Evolutionary conservation across 2,329 filamentous ascomycete genomes (phyloP), one percentile per base, ranked within the genome.

Genomic region (Tricladium varicosporioides): DNA sequence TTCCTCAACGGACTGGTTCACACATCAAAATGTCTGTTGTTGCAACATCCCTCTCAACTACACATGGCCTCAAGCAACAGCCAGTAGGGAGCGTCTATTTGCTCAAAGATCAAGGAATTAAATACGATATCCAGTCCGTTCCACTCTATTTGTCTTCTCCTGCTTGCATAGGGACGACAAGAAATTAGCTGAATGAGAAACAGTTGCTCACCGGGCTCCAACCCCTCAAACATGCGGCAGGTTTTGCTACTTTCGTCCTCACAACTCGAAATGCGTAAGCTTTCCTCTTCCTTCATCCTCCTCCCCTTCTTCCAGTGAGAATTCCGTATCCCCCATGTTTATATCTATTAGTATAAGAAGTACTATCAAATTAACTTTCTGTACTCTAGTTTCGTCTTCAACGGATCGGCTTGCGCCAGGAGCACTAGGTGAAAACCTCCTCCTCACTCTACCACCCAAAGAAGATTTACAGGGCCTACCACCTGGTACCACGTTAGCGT

Each of bases 371-470:
- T 7, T 27, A 27, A 27, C 7, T 27, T 27, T 27, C 22, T 27
- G 22, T 7, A 27, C 3, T 27, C 22, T 27, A 9, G 44, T 45
- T 16, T 47, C 27, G 42, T 43, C 48, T 2, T 43, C 58, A 18
- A 40, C 10, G n/a, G 57, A 51, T 40, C 27, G 40, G 2, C 40
- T 63, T 44, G 40, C 51, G 8, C 60, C 64, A 0, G 64, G 65
- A 7, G 19, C 56, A 2, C 53, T 67, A 15, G 65, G 65, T 8
- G 65, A 67, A 22, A 67, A 67, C 36, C 65, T 67, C 48, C 66
- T 64, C 1, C 36, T 40, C 36, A 65, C 65, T 1, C 9, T 47
- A 8, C 53, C 53, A 5, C 16, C 66, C 19, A 3, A 27, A 27
- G 22, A 27, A 27, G 64, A 66, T 43, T 54, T 66, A 1, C 19